phyloP scores from a whole-genome alignment of 192 early-diverging fungal species.

The Gonapodya prolifera region DNA sequence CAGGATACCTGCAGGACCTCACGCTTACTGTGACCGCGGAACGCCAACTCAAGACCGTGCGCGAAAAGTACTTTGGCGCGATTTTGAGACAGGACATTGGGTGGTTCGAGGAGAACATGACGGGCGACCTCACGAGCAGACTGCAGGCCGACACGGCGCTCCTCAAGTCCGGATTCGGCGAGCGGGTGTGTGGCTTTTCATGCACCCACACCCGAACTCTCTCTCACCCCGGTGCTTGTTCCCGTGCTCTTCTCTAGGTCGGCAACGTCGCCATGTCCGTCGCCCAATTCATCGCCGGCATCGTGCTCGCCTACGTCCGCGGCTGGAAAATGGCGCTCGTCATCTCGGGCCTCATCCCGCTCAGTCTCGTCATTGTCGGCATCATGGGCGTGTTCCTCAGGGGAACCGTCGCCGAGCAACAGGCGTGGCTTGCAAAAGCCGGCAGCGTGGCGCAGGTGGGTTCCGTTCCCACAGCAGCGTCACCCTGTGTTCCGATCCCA shows the following conservation, averaged over 20 bases:
- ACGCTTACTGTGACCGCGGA: not conserved
- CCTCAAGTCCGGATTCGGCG: constrained; percentile 24
- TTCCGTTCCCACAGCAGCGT: too few relatives aligned
- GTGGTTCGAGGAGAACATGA: too few relatives aligned
- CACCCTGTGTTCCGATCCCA: too few relatives aligned
- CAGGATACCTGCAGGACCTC: not conserved
- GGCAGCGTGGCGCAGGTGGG: constrained; percentile 63
- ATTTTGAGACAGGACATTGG: not conserved
- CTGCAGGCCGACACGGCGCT: constrained; percentile 21
- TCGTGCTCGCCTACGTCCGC: not conserved
- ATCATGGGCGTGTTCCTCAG: not conserved
- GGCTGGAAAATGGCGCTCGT: not conserved
- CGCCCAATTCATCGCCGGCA: not conserved
- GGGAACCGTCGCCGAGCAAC: constrained; percentile 16
- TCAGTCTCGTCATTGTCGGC: not conserved
- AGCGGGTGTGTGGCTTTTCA: constrained; percentile 16
- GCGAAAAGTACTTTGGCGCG: not conserved
- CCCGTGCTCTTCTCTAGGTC: not conserved
- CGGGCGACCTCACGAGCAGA: constrained; percentile 15
- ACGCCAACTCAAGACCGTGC: not conserved
- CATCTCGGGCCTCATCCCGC: not conserved
- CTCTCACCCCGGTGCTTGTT: not conserved
- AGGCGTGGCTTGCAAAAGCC: constrained; percentile 24
- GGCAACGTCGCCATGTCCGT: not conserved
- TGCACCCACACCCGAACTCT: not conserved